Base-by-base conservation (phyloP, 1,284 basidiomycete species). In the Volvariella surrecta region DNA sequence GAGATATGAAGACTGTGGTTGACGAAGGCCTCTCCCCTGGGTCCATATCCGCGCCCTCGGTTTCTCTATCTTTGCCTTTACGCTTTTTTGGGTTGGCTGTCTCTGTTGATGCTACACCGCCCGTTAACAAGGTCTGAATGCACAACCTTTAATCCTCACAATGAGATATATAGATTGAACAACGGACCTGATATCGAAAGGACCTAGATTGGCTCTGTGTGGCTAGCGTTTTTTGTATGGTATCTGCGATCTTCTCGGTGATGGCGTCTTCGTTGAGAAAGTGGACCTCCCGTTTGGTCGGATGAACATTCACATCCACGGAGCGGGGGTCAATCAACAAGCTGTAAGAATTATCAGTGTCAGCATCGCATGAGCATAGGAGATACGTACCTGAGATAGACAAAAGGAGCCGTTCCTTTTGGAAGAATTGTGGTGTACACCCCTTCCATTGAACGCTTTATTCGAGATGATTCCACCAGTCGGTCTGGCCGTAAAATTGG, bases 301-400 rank as follows among this genome's bases (percentile, higher is more conserved):
- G 96, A 59, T 98, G 95, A 0, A 99, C 94, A 54, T 99, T 99
- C 45, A 98, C 94, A 56, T 99, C 96, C 8, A 99, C 84, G 21
- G 87, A 82, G 28, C 79, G 74, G 0, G 94, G 91, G 45, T 92
- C 82, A 50, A 99, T 84, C 24, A 82, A 70, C 30, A 99, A 63
- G 50, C 90, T 91, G 41, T 18, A 35, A 37, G 21, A 32, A 16
- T 32, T 19, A 45, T 30, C 48, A 47, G 41, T 48, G 45, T 39
- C 11, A 44, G 32, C 11, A n/a, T 18, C 2, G 4, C 32, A 18
- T 44, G 3, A 24, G 32, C 19, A 35, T 8, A 37, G 42, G 24
- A 30, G 15, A 28, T 3, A 46, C 61, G 22, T 47, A 88, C 90
- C 89, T 91, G 32, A 98, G 70, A 59, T 99, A 99, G 13, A 96